Conservation (phyloP, 768 basidiomycete species). For the Crucibulum laeve region DNA sequence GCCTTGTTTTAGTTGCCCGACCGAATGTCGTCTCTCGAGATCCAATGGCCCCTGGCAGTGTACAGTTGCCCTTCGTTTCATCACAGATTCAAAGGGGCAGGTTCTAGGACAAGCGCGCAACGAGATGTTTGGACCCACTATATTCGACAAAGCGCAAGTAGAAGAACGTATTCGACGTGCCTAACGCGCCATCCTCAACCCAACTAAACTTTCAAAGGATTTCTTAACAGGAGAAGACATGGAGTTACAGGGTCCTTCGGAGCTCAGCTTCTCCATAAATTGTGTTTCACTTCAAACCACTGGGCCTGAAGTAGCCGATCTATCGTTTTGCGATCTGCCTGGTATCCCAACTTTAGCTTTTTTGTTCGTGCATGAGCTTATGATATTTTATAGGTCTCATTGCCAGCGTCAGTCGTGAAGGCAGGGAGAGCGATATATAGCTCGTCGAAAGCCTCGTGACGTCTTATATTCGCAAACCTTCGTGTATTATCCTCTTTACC, state of each 20-base stretch:
- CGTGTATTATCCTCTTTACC: slow-evolving; percentile 48
- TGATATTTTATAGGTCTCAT: slow-evolving; percentile 35
- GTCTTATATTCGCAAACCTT: slow-evolving; percentile 48
- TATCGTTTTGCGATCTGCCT: slow-evolving; percentile 55
- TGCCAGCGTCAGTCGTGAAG: slow-evolving; percentile 38
- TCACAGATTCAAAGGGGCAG: slow-evolving; percentile 26
- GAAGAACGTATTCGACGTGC: slow-evolving; percentile 60
- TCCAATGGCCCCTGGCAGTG: slow-evolving; percentile 39
- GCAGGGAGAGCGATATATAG: slow-evolving; percentile 46
- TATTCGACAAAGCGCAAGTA: slow-evolving; percentile 41
- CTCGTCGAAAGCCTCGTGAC: slow-evolving; percentile 48
- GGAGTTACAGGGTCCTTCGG: slow-evolving; percentile 14
- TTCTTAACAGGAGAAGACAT: slow-evolving; percentile 30
- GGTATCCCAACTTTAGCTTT: slow-evolving; percentile 18
- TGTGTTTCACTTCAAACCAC: slow-evolving; percentile 48
- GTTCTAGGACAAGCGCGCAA: slow-evolving; percentile 24
- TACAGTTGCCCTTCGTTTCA: slow-evolving; percentile 34
- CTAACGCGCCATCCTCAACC: slow-evolving; percentile 58
- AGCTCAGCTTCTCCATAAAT: slow-evolving; percentile 41
- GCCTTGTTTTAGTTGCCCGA: slow-evolving; percentile 36
- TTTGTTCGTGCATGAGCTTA: neutral
- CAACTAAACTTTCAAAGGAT: slow-evolving; percentile 19
- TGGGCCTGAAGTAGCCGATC: slow-evolving; percentile 48
- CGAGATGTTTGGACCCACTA: slow-evolving; percentile 36
- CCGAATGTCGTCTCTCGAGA: slow-evolving; percentile 41